These are phyloP conservation scores for Spiraea crenata DNA, from an alignment of 331 rosid genomes.

Conservation along the genomic window DNA sequence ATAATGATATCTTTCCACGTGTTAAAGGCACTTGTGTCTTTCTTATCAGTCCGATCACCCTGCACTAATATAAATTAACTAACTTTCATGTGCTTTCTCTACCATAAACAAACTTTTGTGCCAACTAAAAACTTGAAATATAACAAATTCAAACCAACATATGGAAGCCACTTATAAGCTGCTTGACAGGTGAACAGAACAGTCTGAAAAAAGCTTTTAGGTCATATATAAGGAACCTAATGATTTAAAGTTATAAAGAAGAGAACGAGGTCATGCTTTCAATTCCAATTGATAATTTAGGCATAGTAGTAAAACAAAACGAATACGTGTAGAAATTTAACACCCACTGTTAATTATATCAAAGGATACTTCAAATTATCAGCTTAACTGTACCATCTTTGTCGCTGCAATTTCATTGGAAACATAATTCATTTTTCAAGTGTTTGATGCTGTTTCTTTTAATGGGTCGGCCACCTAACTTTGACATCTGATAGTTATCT, in stretches of 20 bases:
- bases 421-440: background rate
- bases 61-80: conserved; percentile 33
- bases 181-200: background rate
- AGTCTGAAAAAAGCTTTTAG: background rate
- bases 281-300: background rate
- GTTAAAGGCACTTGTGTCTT: conserved; percentile 83
- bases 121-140: background rate
- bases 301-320: background rate
- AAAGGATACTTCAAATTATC: background rate
- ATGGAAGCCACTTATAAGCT: background rate
- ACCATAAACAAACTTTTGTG: background rate
- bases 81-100: background rate
- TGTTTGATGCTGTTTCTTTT: background rate
- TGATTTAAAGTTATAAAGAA: background rate
- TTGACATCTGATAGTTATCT: background rate
- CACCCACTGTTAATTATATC: background rate
- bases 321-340: background rate
- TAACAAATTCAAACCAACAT: background rate
- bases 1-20: conserved; percentile 96
- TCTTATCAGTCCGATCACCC: conserved; percentile 97
- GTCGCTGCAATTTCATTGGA: background rate
- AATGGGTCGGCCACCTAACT: background rate
- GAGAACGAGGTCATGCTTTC: background rate
- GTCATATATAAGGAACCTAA: background rate
- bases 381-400: background rate